phyloP scores from a whole-genome alignment of 2,329 filamentous ascomycete species.

The Phoma sp. region DNA sequence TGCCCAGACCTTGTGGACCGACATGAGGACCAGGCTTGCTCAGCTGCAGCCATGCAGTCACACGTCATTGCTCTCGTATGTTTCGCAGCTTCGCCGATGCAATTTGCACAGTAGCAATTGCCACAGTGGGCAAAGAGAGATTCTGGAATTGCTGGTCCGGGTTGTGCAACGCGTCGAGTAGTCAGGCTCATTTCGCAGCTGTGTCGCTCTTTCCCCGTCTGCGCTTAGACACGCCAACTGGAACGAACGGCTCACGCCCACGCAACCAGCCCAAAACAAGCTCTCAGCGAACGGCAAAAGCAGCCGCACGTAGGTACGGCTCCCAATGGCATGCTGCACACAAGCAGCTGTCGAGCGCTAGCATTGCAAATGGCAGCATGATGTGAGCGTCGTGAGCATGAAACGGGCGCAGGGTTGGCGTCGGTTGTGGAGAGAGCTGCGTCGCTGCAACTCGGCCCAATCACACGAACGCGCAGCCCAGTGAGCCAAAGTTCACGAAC shows the following conservation, averaged over 20 bases:
- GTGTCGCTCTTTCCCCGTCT: constrained; percentile 17
- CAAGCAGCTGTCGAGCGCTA: neutral
- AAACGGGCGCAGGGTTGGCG: constrained; percentile 18
- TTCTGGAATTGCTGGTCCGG: constrained; percentile 1
- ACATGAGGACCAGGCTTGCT: neutral
- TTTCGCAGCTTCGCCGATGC: neutral
- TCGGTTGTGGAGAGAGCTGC: constrained; percentile 19
- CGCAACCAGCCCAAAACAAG: constrained; percentile 8
- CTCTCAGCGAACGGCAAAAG: constrained; percentile 4
- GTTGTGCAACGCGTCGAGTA: constrained; percentile 6
- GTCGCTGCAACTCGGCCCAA: constrained; percentile 15
- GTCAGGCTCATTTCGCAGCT: constrained; percentile 18
- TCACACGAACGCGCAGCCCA: constrained; percentile 16
- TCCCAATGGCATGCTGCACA: constrained; percentile 8
- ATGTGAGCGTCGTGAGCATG: constrained; percentile 7
- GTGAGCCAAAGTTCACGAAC: constrained; percentile 18
- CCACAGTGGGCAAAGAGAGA: neutral
- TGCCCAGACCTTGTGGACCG: neutral
- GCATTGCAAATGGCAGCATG: constrained; percentile 3
- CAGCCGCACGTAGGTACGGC: neutral
- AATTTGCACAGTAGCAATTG: neutral
- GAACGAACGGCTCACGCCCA: constrained; percentile 9
- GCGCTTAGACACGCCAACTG: constrained; percentile 9
- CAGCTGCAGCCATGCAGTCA: neutral
- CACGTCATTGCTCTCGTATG: constrained; percentile 12